Conservation (phyloP, 139 green algal genomes). For the Desmodesmus armatus region DNA sequence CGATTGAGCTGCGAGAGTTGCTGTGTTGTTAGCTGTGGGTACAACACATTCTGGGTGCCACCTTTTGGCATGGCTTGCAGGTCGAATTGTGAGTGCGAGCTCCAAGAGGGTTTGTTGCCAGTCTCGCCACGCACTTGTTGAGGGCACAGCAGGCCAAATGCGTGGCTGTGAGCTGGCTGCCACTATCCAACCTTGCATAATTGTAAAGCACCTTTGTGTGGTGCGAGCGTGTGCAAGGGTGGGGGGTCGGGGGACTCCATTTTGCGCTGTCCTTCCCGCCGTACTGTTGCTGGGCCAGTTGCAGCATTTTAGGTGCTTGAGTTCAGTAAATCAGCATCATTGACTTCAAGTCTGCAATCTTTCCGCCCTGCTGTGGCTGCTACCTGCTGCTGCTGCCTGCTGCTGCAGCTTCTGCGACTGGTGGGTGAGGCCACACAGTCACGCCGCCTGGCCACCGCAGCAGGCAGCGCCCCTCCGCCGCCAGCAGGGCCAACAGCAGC, state of each 20-base stretch:
- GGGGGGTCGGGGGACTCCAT: too few relatives aligned
- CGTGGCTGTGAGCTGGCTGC: too few relatives aligned
- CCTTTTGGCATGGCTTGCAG: background rate
- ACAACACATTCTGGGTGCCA: background rate
- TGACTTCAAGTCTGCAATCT: background rate
- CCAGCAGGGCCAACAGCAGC: background rate
- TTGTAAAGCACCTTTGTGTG: too few relatives aligned
- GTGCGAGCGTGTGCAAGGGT: too few relatives aligned
- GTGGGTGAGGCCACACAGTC: slow-evolving; percentile 63
- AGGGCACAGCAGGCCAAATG: background rate
- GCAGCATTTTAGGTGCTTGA: too few relatives aligned
- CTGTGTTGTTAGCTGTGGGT: background rate
- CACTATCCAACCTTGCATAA: too few relatives aligned
- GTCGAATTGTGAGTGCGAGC: background rate
- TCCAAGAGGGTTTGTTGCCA: background rate
- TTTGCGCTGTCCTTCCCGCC: too few relatives aligned
- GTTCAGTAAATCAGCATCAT: background rate
- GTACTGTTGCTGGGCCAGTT: too few relatives aligned
- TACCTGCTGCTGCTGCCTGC: background rate
- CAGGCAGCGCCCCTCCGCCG: too few relatives aligned
- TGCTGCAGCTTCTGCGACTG: slow-evolving; percentile 35
- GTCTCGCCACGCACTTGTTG: too few relatives aligned
- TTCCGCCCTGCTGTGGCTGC: background rate
- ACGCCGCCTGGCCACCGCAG: slow-evolving; percentile 4
- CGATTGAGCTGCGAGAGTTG: background rate